These are phyloP conservation scores for Funneliformis geosporum DNA, from an alignment of 192 early-diverging fungal genomes.

Conservation along the genomic window DNA sequence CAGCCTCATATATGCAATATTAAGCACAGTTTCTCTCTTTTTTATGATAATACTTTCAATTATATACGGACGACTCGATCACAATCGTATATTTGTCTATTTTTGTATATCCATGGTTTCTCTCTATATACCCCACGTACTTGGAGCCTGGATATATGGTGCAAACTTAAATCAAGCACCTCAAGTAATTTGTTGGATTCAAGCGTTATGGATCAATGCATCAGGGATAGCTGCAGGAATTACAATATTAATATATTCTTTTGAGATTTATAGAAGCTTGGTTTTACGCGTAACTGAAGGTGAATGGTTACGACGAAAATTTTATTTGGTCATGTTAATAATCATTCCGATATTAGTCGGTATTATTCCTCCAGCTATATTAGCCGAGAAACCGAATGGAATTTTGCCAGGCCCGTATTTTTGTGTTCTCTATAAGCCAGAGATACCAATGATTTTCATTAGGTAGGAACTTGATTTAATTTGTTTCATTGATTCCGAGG, in stretches of 20 bases:
- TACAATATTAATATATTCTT: constrained; percentile 12
- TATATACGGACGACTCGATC: constrained; percentile 19
- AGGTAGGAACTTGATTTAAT: neutral
- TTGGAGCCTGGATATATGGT: constrained; percentile 22
- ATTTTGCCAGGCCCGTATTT: constrained; percentile 21
- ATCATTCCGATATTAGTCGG: constrained; percentile 24
- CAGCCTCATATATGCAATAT: neutral
- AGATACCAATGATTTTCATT: constrained; percentile 10
- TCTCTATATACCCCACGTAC: constrained; percentile 21
- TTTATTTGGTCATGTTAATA: constrained; percentile 2
- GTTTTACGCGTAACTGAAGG: neutral
- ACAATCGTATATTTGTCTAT: constrained; percentile 28
- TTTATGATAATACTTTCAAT: constrained; percentile 3
- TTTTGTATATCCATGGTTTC: constrained; percentile 26
- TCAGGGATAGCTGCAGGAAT: constrained; percentile 2
- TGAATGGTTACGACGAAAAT: constrained; percentile 18
- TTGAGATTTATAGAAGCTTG: constrained; percentile 21
- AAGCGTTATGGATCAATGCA: constrained; percentile 26
- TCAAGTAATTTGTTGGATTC: constrained; percentile 9
- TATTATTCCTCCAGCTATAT: constrained; percentile 6
- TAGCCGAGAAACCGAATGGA: constrained; percentile 24
- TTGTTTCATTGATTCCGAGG: too few species aligned
- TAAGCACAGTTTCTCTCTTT: constrained; percentile 13
- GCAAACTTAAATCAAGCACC: neutral
- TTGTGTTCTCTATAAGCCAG: constrained; percentile 24